phyloP scores from a whole-genome alignment of 2,329 filamentous ascomycete genomes.

The Triangularia setosa region DNA sequence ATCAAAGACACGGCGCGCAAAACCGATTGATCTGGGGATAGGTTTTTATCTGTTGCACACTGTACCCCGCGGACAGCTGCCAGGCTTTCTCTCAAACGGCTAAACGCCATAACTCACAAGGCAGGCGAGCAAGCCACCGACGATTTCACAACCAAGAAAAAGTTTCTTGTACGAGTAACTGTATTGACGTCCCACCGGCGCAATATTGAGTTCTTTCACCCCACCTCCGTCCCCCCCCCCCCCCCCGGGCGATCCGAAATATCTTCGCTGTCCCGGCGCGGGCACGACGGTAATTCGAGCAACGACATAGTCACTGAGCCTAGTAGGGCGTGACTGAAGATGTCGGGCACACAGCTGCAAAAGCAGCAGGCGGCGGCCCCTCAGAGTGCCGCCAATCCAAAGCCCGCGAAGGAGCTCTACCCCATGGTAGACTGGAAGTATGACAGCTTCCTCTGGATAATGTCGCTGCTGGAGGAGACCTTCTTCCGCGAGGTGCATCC shows the following conservation, averaged over 20 bases:
- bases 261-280: neutral
- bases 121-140: neutral
- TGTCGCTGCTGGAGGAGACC: constrained; percentile 82
- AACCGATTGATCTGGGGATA: neutral
- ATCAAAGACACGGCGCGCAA: neutral
- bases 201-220: neutral
- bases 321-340: neutral
- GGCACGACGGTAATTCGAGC: neutral
- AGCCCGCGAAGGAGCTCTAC: constrained; percentile 52
- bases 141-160: neutral
- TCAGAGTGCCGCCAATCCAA: constrained; percentile 27
- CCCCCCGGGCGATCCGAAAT: neutral
- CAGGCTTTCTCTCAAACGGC: neutral
- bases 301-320: neutral
- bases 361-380: constrained; percentile 21
- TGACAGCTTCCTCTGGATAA: constrained; percentile 71
- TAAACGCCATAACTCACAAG: neutral
- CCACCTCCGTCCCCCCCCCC: neutral
- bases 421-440: constrained; percentile 73
- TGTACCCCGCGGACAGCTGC: neutral
- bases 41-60: neutral
- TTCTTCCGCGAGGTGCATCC: constrained; percentile 99
- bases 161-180: neutral
- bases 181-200: neutral
- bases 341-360: constrained; percentile 11